phyloP scores from a whole-genome alignment of 1,139 yeast species.

The Pneumocystis sp. region DNA sequence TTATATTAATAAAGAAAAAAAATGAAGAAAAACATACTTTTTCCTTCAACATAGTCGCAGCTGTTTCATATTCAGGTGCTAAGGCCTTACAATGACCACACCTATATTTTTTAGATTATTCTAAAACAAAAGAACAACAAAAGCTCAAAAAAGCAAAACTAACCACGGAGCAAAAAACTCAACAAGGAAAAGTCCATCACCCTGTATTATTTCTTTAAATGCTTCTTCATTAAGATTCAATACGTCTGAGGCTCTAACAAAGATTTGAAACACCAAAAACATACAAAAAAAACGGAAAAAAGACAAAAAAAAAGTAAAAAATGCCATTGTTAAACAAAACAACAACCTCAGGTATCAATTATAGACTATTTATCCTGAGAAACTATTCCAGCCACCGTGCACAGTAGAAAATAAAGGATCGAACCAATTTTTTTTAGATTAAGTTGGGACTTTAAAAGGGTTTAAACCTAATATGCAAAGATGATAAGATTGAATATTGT shows the following conservation, averaged over 20 bases:
- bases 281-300: neutral
- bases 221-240: conserved; percentile 42
- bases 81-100: conserved; percentile 83
- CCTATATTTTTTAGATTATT: neutral
- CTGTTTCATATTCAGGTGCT: conserved; percentile 79
- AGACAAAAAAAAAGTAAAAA: neutral
- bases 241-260: conserved; percentile 49
- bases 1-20: neutral
- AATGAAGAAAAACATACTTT: conserved; percentile 19
- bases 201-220: conserved; percentile 50
- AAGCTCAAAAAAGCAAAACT: conserved; percentile 14
- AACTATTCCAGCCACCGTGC: neutral
- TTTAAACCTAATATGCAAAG: neutral
- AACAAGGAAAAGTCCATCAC: conserved; percentile 70
- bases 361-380: neutral
- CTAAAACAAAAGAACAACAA: neutral
- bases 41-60: conserved; percentile 60
- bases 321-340: neutral
- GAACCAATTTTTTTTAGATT: neutral
- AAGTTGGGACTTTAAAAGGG: neutral
- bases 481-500: neutral
- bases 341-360: neutral
- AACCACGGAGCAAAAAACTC: conserved; percentile 98
- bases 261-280: neutral
- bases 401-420: too few species aligned